A percentile compares a stretch with the other conserved stretches of the same genome.
phyloP scores from a whole-genome alignment of 371 early-diverging fungal genomes.

The Batkoa obscura region DNA sequence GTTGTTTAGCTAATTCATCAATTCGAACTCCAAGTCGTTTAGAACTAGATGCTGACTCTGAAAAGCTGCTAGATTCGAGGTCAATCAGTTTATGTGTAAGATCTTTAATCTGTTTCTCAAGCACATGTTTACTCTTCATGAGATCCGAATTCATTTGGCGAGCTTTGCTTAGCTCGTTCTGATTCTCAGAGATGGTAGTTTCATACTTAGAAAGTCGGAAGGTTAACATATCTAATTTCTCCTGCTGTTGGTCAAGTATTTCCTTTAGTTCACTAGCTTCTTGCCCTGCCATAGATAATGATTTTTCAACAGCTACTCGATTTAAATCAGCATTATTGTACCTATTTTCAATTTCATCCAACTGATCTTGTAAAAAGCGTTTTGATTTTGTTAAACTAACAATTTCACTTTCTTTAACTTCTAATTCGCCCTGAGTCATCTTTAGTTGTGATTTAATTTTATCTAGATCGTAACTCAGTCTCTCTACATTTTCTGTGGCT shows the following conservation, averaged over 20 bases:
- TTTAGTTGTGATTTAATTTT: conserved; percentile 22
- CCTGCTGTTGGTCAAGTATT: conserved; percentile 49
- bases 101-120: conserved; percentile 67
- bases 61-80: conserved; percentile 36
- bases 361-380: conserved; percentile 37
- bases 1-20: conserved; percentile 35
- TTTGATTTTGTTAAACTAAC: conserved; percentile 39
- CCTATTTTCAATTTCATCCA: conserved; percentile 55
- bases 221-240: conserved; percentile 21
- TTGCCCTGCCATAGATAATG: conserved; percentile 25
- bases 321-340: conserved; percentile 33
- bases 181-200: conserved; percentile 22
- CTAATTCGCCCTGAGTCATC: conserved; percentile 26
- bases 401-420: conserved; percentile 38
- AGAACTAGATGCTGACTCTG: conserved; percentile 23
- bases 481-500: conserved; percentile 21
- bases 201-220: conserved; percentile 45
- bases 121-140: conserved; percentile 29
- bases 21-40: conserved; percentile 36
- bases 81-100: conserved; percentile 47
- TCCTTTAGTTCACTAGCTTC: conserved; percentile 33
- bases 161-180: conserved; percentile 43
- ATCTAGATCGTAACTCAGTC: conserved; percentile 25
- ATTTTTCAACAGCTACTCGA: conserved; percentile 35
- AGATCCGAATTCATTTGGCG: conserved; percentile 31